Evolutionary conservation across 192 early-diverging fungal genomes (phyloP), one percentile per base, ranked within the genome.

Genomic region (Cetraspora pellucida): DNA sequence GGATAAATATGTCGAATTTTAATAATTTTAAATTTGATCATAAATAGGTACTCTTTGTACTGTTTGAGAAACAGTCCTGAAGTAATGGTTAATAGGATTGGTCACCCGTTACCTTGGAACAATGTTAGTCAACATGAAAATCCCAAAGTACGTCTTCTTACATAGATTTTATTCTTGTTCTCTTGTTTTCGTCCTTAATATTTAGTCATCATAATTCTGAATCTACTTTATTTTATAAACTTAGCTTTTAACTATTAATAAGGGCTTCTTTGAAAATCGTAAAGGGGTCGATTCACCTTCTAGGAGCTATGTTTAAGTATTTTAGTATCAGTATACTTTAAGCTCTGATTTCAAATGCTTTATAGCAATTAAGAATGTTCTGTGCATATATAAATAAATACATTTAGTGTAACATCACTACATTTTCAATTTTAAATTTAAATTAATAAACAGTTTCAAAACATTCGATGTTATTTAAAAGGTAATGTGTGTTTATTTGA

Each of bases 211-310:
- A 27, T 60, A 10, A 9, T 27, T 1, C 30, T 31, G 21, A 37
- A 37, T 37, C 4, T 6, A 37, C 13, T 2, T 63, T 63, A 31
- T 30, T 63, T 43, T 25, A 19, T 28, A n/a, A 28, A n/a, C 4
- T 3, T 60, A 60, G 63, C 19, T 65, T 14, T 19, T 65, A 19
- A 65, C 63, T n/a, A 65, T 65, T 37, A 65, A 65, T 19, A 65
- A 44, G 31, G 17, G 43, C 1, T 65, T 65, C 31, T 65, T 65
- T 65, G 63, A 65, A 8, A 44, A 10, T 37, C 28, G 63, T n/a
- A 30, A 43, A 65, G 63, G 63, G n/a, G 1, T 65, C 10, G 31
- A 65, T 43, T 37, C 63, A 19, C 30, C 63, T 37, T 54, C 50
- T 54, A 54, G 2, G 19, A 54, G 11, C 13, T 54, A 19, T n/a